Conservation (phyloP, 805 yeast species). For the Wickerhamiella azymoides region DNA sequence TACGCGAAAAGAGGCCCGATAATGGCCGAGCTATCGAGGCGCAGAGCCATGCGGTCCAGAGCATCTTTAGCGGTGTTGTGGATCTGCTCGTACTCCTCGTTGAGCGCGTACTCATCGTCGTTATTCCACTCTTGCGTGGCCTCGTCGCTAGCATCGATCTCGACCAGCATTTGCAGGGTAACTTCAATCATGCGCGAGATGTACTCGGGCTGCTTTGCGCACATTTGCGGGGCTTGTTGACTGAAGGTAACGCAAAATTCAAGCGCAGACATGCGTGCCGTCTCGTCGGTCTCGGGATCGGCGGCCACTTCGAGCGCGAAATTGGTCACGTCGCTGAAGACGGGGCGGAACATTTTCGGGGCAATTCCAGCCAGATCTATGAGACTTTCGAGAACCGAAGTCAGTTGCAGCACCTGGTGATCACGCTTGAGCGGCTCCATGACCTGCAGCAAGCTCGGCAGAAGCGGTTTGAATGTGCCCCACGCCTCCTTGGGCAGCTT, state of each 20-base stretch:
- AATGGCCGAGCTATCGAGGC: conserved; percentile 66
- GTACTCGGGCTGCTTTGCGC: conserved; percentile 63
- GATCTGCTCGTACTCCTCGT: conserved; percentile 71
- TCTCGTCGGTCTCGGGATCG: conserved; percentile 63
- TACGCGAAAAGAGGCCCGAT: conserved; percentile 79
- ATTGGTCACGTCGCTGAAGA: conserved; percentile 78
- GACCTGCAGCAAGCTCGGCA: conserved; percentile 75
- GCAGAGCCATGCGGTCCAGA: conserved; percentile 79
- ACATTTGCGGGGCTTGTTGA: conserved; percentile 91
- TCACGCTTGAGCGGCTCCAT: conserved; percentile 69
- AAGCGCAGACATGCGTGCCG: conserved; percentile 71
- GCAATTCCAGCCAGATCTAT: conserved; percentile 87
- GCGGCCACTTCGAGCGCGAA: conserved; percentile 76
- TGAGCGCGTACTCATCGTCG: conserved; percentile 61
- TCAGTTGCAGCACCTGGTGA: conserved; percentile 69
- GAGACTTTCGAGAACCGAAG: conserved; percentile 76
- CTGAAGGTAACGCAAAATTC: conserved; percentile 83
- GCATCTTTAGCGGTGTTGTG: conserved; percentile 89
- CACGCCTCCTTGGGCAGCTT: conserved; percentile 66
- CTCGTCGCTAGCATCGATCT: conserved; percentile 78
- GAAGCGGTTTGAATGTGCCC: conserved; percentile 59
- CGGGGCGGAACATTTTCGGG: conserved; percentile 83
- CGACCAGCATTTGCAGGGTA: conserved; percentile 77
- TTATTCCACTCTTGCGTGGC: conserved; percentile 81
- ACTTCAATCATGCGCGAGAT: conserved; percentile 56